Evolutionary conservation across 352 stramenopile species (phyloP).

Genomic region (Phytophthora hibernalis): DNA sequence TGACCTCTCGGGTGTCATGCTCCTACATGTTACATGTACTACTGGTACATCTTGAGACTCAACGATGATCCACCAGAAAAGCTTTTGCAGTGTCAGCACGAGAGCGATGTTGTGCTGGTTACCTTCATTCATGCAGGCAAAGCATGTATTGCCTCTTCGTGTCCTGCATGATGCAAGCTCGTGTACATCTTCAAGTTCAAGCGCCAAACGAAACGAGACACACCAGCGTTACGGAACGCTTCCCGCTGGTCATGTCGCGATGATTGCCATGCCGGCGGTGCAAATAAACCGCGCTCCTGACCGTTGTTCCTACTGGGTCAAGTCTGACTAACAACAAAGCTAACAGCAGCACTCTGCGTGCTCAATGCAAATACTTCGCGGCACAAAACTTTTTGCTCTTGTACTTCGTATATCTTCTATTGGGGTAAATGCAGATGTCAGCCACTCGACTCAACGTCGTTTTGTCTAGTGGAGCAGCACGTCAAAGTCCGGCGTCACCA

Average conservation of each 20-base stretch:
- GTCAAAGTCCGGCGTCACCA: conserved; percentile 90
- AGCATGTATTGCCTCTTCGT: not conserved
- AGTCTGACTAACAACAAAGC: no score
- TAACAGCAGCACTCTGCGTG: no score
- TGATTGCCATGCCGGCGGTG: not conserved
- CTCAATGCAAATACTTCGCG: not conserved
- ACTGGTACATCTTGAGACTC: no score
- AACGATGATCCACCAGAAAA: no score
- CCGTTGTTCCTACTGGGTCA: no score
- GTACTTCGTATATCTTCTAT: conserved; percentile 23
- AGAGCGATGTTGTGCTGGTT: no score
- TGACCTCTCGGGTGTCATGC: not conserved
- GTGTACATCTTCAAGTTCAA: conserved; percentile 28
- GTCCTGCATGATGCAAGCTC: not conserved
- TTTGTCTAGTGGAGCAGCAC: conserved; percentile 69
- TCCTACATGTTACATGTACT: no score
- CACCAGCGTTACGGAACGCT: conserved; percentile 19
- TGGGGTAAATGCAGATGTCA: conserved; percentile 17
- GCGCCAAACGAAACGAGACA: conserved; percentile 30
- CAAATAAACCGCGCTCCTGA: not conserved
- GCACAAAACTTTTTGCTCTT: not conserved
- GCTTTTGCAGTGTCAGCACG: no score
- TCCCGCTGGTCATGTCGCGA: not conserved
- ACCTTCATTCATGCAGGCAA: not conserved
- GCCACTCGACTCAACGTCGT: not conserved